Conservation (phyloP, 306 rosid genomes). For the Astragalus membranaceus region DNA sequence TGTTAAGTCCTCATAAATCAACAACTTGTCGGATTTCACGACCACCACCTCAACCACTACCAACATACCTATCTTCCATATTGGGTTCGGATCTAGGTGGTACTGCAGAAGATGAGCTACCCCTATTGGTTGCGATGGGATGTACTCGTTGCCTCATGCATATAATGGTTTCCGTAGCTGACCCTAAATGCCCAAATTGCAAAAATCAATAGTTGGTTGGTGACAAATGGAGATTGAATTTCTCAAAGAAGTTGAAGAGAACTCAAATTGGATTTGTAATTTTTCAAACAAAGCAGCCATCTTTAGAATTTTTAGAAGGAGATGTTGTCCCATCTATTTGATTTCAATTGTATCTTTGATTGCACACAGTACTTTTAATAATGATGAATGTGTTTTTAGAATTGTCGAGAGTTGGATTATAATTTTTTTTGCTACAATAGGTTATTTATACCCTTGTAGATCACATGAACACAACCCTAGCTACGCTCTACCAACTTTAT, state of each 20-base stretch:
- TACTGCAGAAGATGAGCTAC: not conserved
- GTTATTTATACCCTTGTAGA: too few relatives aligned
- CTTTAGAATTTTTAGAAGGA: not conserved
- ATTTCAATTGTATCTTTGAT: too few relatives aligned
- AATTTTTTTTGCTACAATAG: too few relatives aligned
- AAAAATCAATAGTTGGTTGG: not conserved
- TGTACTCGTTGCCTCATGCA: conserved; percentile 17
- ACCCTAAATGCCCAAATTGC: conserved; percentile 27
- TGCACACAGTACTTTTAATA: too few relatives aligned
- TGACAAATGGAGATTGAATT: not conserved
- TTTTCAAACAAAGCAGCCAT: not conserved
- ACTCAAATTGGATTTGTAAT: not conserved
- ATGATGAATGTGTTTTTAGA: too few relatives aligned
- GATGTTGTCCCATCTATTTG: too few relatives aligned
- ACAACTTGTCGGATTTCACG: not conserved
- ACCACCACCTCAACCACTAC: not conserved
- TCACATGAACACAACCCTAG: too few relatives aligned
- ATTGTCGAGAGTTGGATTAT: too few relatives aligned
- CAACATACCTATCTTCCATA: not conserved
- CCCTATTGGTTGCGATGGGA: conserved; percentile 16
- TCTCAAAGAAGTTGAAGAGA: not conserved
- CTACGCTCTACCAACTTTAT: too few relatives aligned
- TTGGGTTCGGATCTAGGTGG: not conserved
- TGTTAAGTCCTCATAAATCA: not conserved
- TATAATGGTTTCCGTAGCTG: conserved; percentile 15